These are phyloP conservation scores for Sporothrix phasma DNA, from an alignment of 2,329 filamentous ascomycete species.

Conservation along the genomic window DNA sequence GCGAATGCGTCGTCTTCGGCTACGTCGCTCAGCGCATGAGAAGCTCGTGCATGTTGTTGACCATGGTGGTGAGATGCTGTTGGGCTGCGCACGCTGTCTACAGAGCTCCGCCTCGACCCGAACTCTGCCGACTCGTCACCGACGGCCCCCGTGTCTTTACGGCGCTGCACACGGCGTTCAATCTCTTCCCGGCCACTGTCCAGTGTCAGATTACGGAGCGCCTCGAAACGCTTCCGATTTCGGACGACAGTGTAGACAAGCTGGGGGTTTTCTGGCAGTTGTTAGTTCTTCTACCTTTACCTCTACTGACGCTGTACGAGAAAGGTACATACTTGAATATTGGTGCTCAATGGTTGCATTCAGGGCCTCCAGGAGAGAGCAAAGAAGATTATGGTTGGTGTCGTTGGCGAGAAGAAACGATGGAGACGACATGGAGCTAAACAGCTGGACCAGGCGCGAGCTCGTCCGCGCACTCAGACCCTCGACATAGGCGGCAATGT, in stretches of 20 bases:
- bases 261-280: conserved; percentile 58
- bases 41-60: conserved; percentile 23
- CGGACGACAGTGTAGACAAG: conserved; percentile 71
- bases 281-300: not conserved
- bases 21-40: conserved; percentile 57
- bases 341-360: conserved; percentile 87
- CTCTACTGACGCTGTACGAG: too few species aligned
- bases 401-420: conserved; percentile 90
- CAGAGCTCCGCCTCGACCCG: conserved; percentile 48
- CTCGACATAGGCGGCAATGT: conserved; percentile 77
- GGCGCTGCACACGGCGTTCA: conserved; percentile 62
- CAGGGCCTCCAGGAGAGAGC: conserved; percentile 76
- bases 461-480: conserved; percentile 65
- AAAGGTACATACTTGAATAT: conserved; percentile 52
- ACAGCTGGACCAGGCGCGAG: conserved; percentile 76
- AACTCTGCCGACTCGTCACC: conserved; percentile 34
- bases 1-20: conserved; percentile 75
- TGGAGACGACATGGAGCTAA: conserved; percentile 85
- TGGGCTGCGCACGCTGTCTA: conserved; percentile 59
- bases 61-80: conserved; percentile 36
- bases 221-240: conserved; percentile 74
- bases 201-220: conserved; percentile 75
- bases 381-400: conserved; percentile 71
- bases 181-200: conserved; percentile 90
- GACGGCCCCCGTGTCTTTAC: conserved; percentile 47